These are phyloP conservation scores for Scheffersomyces coipomensis DNA, from an alignment of 805 yeast genomes.

Conservation along the genomic window DNA sequence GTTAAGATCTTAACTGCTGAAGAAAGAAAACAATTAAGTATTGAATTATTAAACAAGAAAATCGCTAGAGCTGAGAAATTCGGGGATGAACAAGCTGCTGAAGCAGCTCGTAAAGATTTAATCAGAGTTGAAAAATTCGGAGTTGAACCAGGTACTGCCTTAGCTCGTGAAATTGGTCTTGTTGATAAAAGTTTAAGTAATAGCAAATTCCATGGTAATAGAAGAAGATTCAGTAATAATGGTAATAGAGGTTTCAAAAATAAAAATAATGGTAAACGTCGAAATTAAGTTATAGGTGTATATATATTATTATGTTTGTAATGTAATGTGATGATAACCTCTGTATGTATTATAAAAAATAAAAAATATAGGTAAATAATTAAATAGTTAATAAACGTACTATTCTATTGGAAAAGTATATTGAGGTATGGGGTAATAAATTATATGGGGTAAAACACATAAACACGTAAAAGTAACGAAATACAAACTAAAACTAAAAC, in stretches of 20 bases:
- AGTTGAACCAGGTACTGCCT: conserved; percentile 60
- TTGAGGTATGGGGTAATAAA: too few relatives aligned
- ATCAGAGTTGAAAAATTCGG: conserved; percentile 84
- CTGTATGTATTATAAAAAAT: too few relatives aligned
- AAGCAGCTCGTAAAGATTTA: conserved; percentile 58
- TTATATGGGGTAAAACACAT: too few relatives aligned
- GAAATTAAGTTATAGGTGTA: not conserved
- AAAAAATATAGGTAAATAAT: too few relatives aligned
- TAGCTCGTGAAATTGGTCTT: conserved; percentile 67
- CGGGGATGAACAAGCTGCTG: conserved; percentile 60
- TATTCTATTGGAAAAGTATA: too few relatives aligned
- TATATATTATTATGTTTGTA: too few relatives aligned
- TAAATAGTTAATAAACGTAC: too few relatives aligned
- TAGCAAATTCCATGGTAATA: conserved; percentile 2
- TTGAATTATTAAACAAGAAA: conserved; percentile 65
- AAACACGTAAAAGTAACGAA: too few relatives aligned
- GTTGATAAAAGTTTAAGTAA: conserved; percentile 35
- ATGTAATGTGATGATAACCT: too few relatives aligned
- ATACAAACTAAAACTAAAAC: too few relatives aligned
- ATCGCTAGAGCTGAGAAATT: conserved; percentile 75
- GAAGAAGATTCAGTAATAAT: conserved; percentile 1
- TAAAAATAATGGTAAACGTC: not conserved
- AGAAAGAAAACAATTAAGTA: conserved; percentile 65
- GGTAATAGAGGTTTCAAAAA: conserved; percentile 3
- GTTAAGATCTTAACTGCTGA: conserved; percentile 55